A percentile compares a stretch with the other conserved stretches of the same genome.
phyloP scores from a whole-genome alignment of 352 stramenopile species.

The Phytophthora meadii region DNA sequence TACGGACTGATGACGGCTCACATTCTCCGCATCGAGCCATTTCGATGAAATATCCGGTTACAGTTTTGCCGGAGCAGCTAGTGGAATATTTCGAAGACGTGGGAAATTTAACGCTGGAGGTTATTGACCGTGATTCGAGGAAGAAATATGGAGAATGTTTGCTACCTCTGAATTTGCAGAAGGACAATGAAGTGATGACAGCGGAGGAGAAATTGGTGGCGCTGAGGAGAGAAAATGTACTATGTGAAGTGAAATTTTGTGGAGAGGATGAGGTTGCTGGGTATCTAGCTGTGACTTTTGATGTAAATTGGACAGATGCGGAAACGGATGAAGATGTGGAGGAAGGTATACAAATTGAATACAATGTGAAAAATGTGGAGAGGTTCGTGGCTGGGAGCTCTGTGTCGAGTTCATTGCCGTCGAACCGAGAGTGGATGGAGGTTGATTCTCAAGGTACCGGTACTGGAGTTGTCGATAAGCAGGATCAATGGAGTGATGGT shows the following conservation, averaged over 20 bases:
- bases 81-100: conserved; percentile 68
- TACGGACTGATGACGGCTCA: conserved; percentile 1
- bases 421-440: too few relatives aligned
- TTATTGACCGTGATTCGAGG: conserved; percentile 59
- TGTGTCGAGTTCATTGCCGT: too few relatives aligned
- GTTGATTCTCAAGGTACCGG: background rate
- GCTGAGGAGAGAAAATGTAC: conserved; percentile 33
- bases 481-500: background rate
- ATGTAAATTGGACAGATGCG: conserved; percentile 24
- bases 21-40: conserved; percentile 31
- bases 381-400: too few relatives aligned
- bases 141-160: conserved; percentile 47
- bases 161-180: conserved; percentile 28
- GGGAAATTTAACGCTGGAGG: conserved; percentile 61
- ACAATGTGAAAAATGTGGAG: too few relatives aligned
- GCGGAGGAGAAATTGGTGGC: conserved; percentile 38
- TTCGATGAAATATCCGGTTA: conserved; percentile 56
- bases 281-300: conserved; percentile 42
- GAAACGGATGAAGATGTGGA: background rate
- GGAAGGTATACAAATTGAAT: too few relatives aligned
- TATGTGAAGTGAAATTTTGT: conserved; percentile 50
- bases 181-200: conserved; percentile 5
- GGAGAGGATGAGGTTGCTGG: conserved; percentile 22
- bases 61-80: conserved; percentile 40
- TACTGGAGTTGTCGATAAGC: background rate